Evolutionary conservation across 371 early-diverging fungal species (phyloP).

Genomic region (Smittium mucronatum): DNA sequence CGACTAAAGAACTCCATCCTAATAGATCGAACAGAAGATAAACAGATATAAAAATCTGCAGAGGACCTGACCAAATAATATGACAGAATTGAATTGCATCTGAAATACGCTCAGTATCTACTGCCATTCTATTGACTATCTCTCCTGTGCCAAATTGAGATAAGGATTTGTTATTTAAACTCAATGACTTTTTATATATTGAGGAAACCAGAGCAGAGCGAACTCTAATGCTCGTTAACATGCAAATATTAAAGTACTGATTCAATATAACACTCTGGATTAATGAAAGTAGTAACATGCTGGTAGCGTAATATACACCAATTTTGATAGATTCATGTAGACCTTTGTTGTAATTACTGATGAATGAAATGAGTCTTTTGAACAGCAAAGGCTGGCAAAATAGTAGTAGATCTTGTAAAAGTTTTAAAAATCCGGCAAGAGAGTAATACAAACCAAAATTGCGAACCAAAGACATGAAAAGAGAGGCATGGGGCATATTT

Average conservation of each 20-base stretch:
- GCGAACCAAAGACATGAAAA: conserved; percentile 43
- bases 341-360: conserved; percentile 29
- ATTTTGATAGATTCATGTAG: conserved; percentile 37
- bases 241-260: conserved; percentile 76
- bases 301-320: conserved; percentile 38
- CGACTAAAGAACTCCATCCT: conserved; percentile 72
- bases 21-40: conserved; percentile 63
- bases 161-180: conserved; percentile 60
- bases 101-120: conserved; percentile 62
- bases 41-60: conserved; percentile 68
- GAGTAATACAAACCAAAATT: conserved; percentile 50
- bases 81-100: conserved; percentile 54
- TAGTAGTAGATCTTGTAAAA: conserved; percentile 52
- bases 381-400: conserved; percentile 73
- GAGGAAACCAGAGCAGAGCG: conserved; percentile 68
- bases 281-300: conserved; percentile 64
- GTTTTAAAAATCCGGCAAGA: conserved; percentile 45
- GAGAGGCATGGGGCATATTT: conserved; percentile 46
- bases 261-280: conserved; percentile 70
- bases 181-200: conserved; percentile 70
- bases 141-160: conserved; percentile 63
- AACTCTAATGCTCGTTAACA: conserved; percentile 62
- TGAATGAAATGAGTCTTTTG: conserved; percentile 51
- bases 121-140: conserved; percentile 72
- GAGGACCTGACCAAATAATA: conserved; percentile 70